phyloP scores from a whole-genome alignment of 768 basidiomycete species.

The Russula virescens region DNA sequence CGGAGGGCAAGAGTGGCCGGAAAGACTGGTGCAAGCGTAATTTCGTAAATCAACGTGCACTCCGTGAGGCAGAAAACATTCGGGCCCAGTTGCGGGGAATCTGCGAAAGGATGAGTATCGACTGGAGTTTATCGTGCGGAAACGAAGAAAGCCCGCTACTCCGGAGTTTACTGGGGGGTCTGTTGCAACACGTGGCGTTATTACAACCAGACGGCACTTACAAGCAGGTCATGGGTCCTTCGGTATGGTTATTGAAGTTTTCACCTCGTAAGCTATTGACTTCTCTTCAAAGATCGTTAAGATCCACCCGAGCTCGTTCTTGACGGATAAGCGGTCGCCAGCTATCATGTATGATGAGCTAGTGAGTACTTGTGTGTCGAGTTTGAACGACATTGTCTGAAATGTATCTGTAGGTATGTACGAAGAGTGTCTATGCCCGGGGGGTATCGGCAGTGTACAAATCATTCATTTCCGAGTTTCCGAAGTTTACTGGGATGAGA shows the following conservation, averaged over 20 bases:
- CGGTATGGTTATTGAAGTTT: conserved; percentile 37
- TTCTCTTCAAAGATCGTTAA: conserved; percentile 56
- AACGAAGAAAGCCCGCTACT: conserved; percentile 66
- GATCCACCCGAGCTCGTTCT: conserved; percentile 83
- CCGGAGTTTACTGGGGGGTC: conserved; percentile 65
- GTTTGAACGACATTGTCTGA: background rate
- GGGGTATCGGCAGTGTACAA: conserved; percentile 83
- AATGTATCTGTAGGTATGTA: conserved; percentile 51
- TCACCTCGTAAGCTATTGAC: conserved; percentile 8
- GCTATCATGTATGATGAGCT: conserved; percentile 93
- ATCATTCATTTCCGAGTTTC: conserved; percentile 36
- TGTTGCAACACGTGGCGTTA: conserved; percentile 79
- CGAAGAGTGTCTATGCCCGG: conserved; percentile 82
- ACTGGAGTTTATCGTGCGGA: conserved; percentile 52
- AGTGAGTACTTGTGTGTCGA: conserved; percentile 41
- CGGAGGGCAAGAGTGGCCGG: conserved; percentile 43
- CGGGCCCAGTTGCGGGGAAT: conserved; percentile 68
- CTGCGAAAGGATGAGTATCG: conserved; percentile 55
- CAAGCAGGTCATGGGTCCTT: conserved; percentile 71
- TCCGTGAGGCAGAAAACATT: conserved; percentile 74
- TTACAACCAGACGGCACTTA: conserved; percentile 83
- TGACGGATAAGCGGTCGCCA: conserved; percentile 75
- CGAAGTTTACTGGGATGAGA: conserved; percentile 14
- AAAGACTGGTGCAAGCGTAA: conserved; percentile 82
- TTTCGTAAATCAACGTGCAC: conserved; percentile 74